Evolutionary conservation across 208 protist species (phyloP).

Genomic region (Trypanosoma congolense): DNA sequence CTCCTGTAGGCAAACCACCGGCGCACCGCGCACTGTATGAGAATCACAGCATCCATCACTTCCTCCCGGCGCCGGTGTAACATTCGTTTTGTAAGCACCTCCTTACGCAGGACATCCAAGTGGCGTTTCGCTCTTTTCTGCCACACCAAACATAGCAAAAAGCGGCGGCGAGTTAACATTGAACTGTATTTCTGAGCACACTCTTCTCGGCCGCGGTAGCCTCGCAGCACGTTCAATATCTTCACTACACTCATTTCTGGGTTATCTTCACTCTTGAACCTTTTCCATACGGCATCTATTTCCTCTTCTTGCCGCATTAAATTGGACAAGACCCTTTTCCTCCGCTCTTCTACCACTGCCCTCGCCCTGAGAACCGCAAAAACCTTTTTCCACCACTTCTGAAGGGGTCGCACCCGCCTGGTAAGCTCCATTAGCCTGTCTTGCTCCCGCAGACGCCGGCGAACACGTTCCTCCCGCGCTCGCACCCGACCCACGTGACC

Average conservation of each 20-base stretch:
- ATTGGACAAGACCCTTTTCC: slow-evolving; percentile 29
- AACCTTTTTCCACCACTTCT: slow-evolving; percentile 12
- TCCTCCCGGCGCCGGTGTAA: slow-evolving; percentile 45
- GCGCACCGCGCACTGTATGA: slow-evolving; percentile 45
- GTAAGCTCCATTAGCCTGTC: slow-evolving; percentile 9
- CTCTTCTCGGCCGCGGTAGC: slow-evolving; percentile 27
- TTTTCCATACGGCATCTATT: slow-evolving; percentile 25
- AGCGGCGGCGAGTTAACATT: slow-evolving; percentile 24
- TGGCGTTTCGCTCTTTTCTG: slow-evolving; percentile 20
- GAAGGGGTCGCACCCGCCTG: not conserved
- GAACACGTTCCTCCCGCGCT: slow-evolving; percentile 27
- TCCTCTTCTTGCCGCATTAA: slow-evolving; percentile 18
- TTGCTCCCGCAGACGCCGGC: slow-evolving; percentile 31
- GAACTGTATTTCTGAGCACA: slow-evolving; percentile 15
- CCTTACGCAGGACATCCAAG: slow-evolving; percentile 26
- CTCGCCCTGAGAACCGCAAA: slow-evolving; percentile 5
- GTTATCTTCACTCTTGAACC: slow-evolving; percentile 21
- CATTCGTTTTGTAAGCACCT: slow-evolving; percentile 7
- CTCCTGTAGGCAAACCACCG: slow-evolving; percentile 26
- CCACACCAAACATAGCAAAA: slow-evolving; percentile 35
- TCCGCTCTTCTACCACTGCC: slow-evolving; percentile 8
- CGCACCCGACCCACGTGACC: slow-evolving; percentile 14
- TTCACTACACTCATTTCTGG: slow-evolving; percentile 19
- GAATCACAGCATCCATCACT: slow-evolving; percentile 37
- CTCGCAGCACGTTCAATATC: slow-evolving; percentile 50